Conservation (phyloP, 106 monocot genomes). For the Dactylorhiza incarnata region DNA sequence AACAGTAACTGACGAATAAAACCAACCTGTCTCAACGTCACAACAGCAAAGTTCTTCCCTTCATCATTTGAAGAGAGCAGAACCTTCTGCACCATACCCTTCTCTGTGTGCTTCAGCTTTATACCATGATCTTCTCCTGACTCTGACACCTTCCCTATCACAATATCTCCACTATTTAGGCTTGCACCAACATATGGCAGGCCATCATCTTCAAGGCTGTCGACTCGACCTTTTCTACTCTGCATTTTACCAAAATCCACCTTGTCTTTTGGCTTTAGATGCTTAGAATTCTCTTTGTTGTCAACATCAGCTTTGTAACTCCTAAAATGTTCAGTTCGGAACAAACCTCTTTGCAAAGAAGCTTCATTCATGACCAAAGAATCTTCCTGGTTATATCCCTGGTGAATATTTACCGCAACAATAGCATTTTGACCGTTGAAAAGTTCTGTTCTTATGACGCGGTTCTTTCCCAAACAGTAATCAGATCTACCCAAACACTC, state of each 20-base stretch:
- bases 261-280: constrained; percentile 53
- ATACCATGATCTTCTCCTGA: constrained; percentile 70
- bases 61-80: constrained; percentile 90
- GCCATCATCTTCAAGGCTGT: constrained; percentile 90
- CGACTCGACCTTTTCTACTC: constrained; percentile 76
- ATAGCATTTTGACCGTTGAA: constrained; percentile 99
- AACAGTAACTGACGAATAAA: neutral
- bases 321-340: constrained; percentile 83
- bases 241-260: constrained; percentile 75
- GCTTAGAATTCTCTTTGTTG: constrained; percentile 48
- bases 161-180: constrained; percentile 77
- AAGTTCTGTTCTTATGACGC: constrained; percentile 48
- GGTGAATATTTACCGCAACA: constrained; percentile 95
- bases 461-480: constrained; percentile 30
- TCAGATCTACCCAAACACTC: constrained; percentile 57
- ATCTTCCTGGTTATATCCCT: constrained; percentile 97
- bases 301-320: constrained; percentile 93
- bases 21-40: constrained; percentile 85
- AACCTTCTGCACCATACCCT: constrained; percentile 88
- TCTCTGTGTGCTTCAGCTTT: constrained; percentile 89
- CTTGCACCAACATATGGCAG: constrained; percentile 75
- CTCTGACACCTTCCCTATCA: constrained; percentile 77
- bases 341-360: constrained; percentile 85
- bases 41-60: constrained; percentile 80
- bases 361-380: constrained; percentile 86